A percentile compares a stretch with the other conserved stretches of the same genome.
phyloP scores from a whole-genome alignment of 345 rosid species.

The Citrus maxima region DNA sequence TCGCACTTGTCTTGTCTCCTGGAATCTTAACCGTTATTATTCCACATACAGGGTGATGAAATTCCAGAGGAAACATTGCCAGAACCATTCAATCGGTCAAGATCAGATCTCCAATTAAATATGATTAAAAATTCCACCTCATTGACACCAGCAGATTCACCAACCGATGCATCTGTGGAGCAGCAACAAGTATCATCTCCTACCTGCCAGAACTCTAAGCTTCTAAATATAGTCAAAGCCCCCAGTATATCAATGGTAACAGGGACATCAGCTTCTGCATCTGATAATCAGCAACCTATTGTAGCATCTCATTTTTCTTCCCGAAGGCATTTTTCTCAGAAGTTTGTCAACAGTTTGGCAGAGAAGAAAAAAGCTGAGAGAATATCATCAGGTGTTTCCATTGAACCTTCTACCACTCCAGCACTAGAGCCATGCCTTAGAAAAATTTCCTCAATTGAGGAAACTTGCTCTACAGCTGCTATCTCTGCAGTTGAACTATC shows the following conservation, averaged over 20 bases:
- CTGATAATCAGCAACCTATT: slow-evolving; percentile 24
- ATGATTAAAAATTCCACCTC: slow-evolving; percentile 1
- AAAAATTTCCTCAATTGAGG: slow-evolving; percentile 17
- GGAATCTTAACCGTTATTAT: background rate
- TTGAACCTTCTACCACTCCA: slow-evolving; percentile 17
- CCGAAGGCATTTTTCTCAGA: slow-evolving; percentile 41
- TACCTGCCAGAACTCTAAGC: background rate
- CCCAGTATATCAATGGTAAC: slow-evolving; percentile 2
- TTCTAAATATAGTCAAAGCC: background rate
- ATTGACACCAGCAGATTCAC: slow-evolving; percentile 14
- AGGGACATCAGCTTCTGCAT: slow-evolving; percentile 8
- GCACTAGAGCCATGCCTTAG: slow-evolving; percentile 5
- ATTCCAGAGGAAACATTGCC: slow-evolving; percentile 76
- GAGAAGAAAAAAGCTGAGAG: background rate
- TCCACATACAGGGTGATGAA: slow-evolving; percentile 60
- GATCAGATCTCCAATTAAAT: slow-evolving; percentile 13
- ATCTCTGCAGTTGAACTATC: slow-evolving; percentile 27
- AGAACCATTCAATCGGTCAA: slow-evolving; percentile 50
- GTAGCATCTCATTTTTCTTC: slow-evolving; percentile 47
- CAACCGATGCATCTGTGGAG: slow-evolving; percentile 7
- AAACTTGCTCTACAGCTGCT: slow-evolving; percentile 15
- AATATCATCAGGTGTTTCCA: slow-evolving; percentile 2
- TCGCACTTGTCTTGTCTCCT: background rate
- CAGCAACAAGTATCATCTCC: slow-evolving; percentile 10
- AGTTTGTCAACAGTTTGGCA: background rate